phyloP scores from a whole-genome alignment of 1,284 basidiomycete genomes.

The Moesziomyces parantarcticus region DNA sequence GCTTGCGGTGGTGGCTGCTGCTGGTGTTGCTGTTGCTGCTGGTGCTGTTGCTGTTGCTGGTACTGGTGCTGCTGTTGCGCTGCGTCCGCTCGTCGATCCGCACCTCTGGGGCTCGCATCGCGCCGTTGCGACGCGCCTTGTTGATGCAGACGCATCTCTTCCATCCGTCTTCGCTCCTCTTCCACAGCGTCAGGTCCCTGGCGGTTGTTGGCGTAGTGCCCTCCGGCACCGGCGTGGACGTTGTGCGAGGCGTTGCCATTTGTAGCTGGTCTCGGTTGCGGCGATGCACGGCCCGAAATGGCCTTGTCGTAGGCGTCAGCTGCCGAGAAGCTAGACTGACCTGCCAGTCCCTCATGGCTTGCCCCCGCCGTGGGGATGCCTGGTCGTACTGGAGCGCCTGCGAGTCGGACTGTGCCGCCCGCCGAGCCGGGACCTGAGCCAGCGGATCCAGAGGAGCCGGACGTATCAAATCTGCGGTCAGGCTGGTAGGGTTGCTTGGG shows the following conservation, averaged over 20 bases:
- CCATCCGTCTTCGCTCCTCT: constrained; percentile 48
- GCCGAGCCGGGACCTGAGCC: constrained; percentile 51
- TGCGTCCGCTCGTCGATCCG: constrained; percentile 6
- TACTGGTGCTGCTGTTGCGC: constrained; percentile 6
- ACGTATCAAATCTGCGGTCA: constrained; percentile 39
- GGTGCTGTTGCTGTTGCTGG: constrained; percentile 2
- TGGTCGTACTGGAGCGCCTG: constrained; percentile 32
- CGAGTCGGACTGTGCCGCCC: constrained; percentile 56
- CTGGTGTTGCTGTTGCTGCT: constrained; percentile 20
- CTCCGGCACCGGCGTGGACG: constrained; percentile 10
- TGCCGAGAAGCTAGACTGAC: constrained; percentile 31
- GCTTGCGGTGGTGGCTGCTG: constrained; percentile 19
- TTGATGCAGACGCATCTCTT: constrained; percentile 34
- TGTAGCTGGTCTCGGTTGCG: constrained; percentile 7
- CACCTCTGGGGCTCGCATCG: constrained; percentile 3
- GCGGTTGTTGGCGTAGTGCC: constrained; percentile 24
- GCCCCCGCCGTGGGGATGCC: constrained; percentile 26
- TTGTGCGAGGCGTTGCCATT: constrained; percentile 20
- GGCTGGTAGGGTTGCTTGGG: constrained; percentile 22
- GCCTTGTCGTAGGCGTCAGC: constrained; percentile 48
- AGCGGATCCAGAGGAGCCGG: constrained; percentile 36
- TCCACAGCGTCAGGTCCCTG: constrained; percentile 31
- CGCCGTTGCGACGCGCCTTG: constrained; percentile 1
- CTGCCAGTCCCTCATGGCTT: constrained; percentile 8
- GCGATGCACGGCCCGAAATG: constrained; percentile 21